These are phyloP conservation scores for Epichloe baconii DNA, from an alignment of 2,329 filamentous ascomycete genomes.

Conservation along the genomic window DNA sequence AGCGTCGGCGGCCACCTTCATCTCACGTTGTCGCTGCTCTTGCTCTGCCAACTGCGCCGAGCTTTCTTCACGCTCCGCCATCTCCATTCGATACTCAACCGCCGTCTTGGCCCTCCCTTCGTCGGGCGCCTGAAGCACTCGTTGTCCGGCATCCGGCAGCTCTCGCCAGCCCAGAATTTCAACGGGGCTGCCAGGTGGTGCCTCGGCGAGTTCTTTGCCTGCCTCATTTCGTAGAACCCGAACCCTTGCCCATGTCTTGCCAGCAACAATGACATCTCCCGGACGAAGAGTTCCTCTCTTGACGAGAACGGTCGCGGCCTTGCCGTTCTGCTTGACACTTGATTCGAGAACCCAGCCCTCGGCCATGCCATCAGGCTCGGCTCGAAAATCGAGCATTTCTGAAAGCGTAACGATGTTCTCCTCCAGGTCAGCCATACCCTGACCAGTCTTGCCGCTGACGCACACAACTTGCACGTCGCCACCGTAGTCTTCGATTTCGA, in stretches of 20 bases:
- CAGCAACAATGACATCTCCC: constrained; percentile 78
- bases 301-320: constrained; percentile 78
- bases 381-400: constrained; percentile 82
- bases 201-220: constrained; percentile 56
- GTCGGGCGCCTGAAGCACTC: constrained; percentile 68
- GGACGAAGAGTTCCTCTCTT: constrained; percentile 71
- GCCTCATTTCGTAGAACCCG: constrained; percentile 75
- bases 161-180: constrained; percentile 93
- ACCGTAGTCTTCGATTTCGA: constrained; percentile 89
- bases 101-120: constrained; percentile 71
- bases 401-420: constrained; percentile 78
- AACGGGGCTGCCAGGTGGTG: constrained; percentile 76
- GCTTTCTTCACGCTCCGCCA: constrained; percentile 56
- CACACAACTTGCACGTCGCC: constrained; percentile 86
- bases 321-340: constrained; percentile 71
- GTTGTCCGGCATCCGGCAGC: constrained; percentile 68
- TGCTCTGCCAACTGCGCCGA: constrained; percentile 70
- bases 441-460: constrained; percentile 86
- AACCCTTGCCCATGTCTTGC: constrained; percentile 78
- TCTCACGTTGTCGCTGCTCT: constrained; percentile 47
- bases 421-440: constrained; percentile 83
- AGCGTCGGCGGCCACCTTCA: constrained; percentile 26
- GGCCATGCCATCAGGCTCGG: constrained; percentile 60
- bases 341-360: constrained; percentile 95
- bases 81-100: constrained; percentile 61